Evolutionary conservation across 371 early-diverging fungal species (phyloP), one percentile per base, ranked within the genome.

Genomic region (Mortierella sp.): DNA sequence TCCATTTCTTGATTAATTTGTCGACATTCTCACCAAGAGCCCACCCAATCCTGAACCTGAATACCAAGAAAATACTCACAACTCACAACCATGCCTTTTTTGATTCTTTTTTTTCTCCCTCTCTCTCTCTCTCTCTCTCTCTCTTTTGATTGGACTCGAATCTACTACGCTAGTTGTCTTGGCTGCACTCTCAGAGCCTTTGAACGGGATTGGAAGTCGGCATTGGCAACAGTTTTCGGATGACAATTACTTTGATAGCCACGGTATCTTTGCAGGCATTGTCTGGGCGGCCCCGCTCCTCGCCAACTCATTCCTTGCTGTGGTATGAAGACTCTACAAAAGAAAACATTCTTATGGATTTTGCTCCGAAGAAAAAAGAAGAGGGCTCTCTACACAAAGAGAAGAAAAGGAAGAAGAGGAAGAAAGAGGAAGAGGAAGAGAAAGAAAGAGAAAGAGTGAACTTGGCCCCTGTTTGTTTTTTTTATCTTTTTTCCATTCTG

Each of bases 231-330:
- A 30, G 14, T 77, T 77, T 62, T 68, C 79, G 28, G 69, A 72
- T 19, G 79, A 77, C 66, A 77, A 77, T 48, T 77, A 77, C 55
- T 77, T 77, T 64, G 79, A 77, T n/a, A n/a, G 60, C 2, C 69
- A 68, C 51, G 79, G 79, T 15, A 72, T 77, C 57, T 77, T 77
- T 59, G 59, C 66, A 0, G 62, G 69, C 21, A 21, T 72, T 25
- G 66, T 77, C 37, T 77, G 79, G 79, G 68, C 79, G 0, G 57
- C 56, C 0, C 79, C 79, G 3, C 72, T 65, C 25, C 62, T 77
- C 19, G 55, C 21, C n/a, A 77, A 77, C 26, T 68, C 69, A 19
- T 30, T 68, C 11, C 45, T 77, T 0, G 69, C 66, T 1, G 59
- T 69, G 51, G 79, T 72, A 68, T 57, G 66, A 0, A n/a, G 30